Conservation (phyloP, 768 basidiomycete species). For the Suillus variegatus region DNA sequence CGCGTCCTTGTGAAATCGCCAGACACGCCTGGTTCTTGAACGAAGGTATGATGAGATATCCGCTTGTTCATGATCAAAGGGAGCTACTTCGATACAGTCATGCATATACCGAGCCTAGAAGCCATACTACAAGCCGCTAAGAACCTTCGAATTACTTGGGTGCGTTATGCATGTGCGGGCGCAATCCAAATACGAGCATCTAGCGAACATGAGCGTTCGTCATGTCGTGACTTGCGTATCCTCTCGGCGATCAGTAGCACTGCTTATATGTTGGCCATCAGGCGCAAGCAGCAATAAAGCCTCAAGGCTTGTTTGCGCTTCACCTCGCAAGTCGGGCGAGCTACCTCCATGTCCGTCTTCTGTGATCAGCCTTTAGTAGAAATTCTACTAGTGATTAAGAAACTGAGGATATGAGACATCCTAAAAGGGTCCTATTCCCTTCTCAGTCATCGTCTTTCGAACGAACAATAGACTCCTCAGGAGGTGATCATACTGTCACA, state of each 20-base stretch:
- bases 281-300: conserved; percentile 1
- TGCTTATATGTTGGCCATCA: neutral
- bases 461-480: neutral
- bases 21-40: neutral
- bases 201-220: neutral
- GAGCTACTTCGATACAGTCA: neutral
- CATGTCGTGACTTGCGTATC: neutral
- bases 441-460: neutral
- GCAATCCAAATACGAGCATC: neutral
- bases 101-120: neutral
- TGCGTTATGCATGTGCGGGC: neutral
- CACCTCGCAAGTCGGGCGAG: neutral
- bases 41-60: neutral
- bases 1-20: neutral
- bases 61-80: neutral
- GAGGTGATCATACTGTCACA: conserved; percentile 6
- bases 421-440: conserved; percentile 1
- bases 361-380: neutral
- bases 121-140: neutral
- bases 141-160: conserved; percentile 2
- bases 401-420: neutral
- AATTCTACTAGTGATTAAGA: neutral
- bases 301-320: neutral
- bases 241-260: conserved; percentile 1
- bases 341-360: neutral